A percentile compares a stretch with the other conserved stretches of the same genome.
Conservation (phyloP, 176 grass and related monocot genomes). For the Chrysopogon serrulatus region DNA sequence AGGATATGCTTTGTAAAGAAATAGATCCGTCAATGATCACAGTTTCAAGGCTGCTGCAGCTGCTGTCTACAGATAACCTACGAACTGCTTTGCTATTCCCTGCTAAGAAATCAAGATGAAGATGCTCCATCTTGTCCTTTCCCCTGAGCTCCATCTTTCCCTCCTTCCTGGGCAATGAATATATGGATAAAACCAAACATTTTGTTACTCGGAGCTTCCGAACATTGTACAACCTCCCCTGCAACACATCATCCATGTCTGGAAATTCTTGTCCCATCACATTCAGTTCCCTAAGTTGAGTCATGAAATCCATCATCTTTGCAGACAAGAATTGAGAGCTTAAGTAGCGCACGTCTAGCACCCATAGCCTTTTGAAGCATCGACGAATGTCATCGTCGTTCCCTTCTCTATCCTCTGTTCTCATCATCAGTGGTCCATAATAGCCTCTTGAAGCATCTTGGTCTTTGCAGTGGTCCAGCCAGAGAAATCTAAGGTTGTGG, state of each 20-base stretch:
- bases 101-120: background rate
- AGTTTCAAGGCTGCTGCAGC: background rate
- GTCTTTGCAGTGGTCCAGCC: slow-evolving; percentile 12
- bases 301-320: background rate
- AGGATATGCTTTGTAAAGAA: background rate
- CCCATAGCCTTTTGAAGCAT: background rate
- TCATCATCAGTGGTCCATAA: too few relatives aligned
- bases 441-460: too few relatives aligned
- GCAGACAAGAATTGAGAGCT: background rate
- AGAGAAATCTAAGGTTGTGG: slow-evolving; percentile 17
- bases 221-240: background rate
- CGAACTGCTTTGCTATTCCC: background rate
- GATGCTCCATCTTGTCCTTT: background rate
- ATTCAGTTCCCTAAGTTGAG: slow-evolving; percentile 5
- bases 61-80: background rate
- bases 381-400: background rate
- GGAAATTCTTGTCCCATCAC: background rate
- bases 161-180: too few relatives aligned
- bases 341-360: background rate
- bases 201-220: background rate
- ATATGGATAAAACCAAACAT: background rate
- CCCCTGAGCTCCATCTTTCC: too few relatives aligned
- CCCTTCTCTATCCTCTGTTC: background rate
- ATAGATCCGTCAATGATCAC: background rate
- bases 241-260: background rate